Percentiles rank a stretch among this genome's conserved stretches.
Conservation (phyloP, 78 protist genomes). For the Dictyostelium intermedium region DNA sequence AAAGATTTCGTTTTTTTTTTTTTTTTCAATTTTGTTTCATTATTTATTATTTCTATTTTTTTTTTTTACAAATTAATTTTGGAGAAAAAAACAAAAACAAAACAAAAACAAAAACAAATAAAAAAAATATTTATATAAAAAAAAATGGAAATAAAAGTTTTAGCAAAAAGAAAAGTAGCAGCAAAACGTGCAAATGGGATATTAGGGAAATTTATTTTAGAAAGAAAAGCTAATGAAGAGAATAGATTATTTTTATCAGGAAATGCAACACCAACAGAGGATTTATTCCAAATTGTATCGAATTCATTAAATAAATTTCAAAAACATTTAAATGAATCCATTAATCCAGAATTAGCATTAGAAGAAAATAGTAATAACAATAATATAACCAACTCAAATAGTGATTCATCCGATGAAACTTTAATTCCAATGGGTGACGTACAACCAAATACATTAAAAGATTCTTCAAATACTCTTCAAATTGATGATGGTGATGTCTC, state of each 20-base stretch:
- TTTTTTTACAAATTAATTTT: background rate
- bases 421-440: background rate
- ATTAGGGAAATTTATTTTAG: conserved; percentile 2
- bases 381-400: background rate
- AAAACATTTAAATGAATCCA: conserved; percentile 40
- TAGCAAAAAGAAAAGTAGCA: background rate
- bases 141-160: conserved; percentile 21
- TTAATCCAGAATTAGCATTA: conserved; percentile 2
- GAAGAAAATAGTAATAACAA: background rate
- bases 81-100: background rate
- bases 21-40: background rate
- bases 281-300: conserved; percentile 32
- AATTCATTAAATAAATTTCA: conserved; percentile 38
- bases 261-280: conserved; percentile 25
- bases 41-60: background rate
- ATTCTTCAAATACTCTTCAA: conserved; percentile 7
- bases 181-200: conserved; percentile 16
- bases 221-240: conserved; percentile 11
- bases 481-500: conserved; percentile 70
- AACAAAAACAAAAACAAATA: background rate
- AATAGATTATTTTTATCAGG: conserved; percentile 38
- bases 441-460: conserved; percentile 3
- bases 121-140: background rate
- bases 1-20: background rate
- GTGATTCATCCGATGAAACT: background rate